Percentiles rank a stretch among this genome's conserved stretches.
Evolutionary conservation across 2,329 filamentous ascomycete genomes (phyloP).

Genomic region (Fusarium domesticum): DNA sequence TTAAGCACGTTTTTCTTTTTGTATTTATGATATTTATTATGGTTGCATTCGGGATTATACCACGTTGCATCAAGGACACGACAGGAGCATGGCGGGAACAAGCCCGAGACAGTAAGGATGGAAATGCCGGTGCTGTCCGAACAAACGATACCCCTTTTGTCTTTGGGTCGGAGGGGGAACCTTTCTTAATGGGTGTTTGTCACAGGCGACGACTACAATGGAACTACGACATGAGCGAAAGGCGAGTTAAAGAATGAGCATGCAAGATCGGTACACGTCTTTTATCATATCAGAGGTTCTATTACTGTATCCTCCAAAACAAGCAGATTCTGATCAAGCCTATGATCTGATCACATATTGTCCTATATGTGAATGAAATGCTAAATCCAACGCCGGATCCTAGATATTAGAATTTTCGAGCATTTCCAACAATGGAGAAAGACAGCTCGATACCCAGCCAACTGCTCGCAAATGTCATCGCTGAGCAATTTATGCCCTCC

Average conservation of each 20-base stretch:
- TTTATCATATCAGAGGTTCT: too few species aligned
- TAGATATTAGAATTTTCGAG: not conserved
- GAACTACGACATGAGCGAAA: too few species aligned
- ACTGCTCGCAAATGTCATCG: not conserved
- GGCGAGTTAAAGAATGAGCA: too few species aligned
- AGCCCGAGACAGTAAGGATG: not conserved
- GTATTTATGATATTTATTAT: not conserved
- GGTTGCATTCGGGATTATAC: not conserved
- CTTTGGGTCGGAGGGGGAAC: not conserved
- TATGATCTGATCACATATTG: not conserved
- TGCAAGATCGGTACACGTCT: too few species aligned
- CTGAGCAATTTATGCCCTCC: not conserved
- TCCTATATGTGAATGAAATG: not conserved
- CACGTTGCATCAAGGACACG: not conserved
- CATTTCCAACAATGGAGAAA: too few species aligned
- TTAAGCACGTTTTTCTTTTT: not conserved
- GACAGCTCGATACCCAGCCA: not conserved
- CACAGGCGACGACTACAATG: too few species aligned
- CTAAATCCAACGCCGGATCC: not conserved
- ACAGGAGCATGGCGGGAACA: not conserved
- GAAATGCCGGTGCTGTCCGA: not conserved
- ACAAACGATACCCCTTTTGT: not conserved
- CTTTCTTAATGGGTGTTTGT: not conserved
- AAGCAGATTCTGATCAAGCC: not conserved
- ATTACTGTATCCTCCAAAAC: too few species aligned